These are phyloP conservation scores for Fusarium lyarnte DNA, from an alignment of 2,329 filamentous ascomycete species.

Conservation along the genomic window DNA sequence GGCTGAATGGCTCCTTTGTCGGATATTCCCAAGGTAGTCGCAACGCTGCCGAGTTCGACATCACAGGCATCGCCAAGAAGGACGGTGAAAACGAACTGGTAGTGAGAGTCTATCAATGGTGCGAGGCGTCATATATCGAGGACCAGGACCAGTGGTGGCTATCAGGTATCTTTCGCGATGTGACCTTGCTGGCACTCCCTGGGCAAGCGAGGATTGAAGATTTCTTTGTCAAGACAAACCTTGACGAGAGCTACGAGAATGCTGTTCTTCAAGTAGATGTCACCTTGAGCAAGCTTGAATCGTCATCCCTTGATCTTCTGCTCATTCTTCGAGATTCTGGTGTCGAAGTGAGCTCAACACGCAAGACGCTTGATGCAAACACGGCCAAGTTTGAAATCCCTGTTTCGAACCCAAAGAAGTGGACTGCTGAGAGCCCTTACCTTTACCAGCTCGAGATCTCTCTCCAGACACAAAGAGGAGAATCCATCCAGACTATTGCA, in stretches of 20 bases:
- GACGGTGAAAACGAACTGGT: background rate
- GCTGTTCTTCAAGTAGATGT: background rate
- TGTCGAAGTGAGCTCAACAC: background rate
- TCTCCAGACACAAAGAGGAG: rapidly evolving
- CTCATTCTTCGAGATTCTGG: background rate
- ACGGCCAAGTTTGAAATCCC: background rate
- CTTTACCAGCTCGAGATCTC: conserved; percentile 1
- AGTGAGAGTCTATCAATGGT: conserved; percentile 12
- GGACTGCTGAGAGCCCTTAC: conserved; percentile 1
- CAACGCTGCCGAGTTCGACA: conserved; percentile 1
- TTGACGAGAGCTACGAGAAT: background rate
- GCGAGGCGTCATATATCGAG: conserved; percentile 3
- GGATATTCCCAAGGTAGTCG: conserved; percentile 16
- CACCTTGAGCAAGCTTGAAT: rapidly evolving
- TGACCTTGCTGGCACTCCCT: background rate
- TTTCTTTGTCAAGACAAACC: conserved; percentile 1
- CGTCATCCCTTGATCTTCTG: rapidly evolving
- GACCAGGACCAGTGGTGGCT: conserved; percentile 25
- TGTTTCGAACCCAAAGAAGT: background rate
- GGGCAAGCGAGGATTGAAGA: background rate
- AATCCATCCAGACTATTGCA: background rate
- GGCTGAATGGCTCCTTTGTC: conserved; percentile 1
- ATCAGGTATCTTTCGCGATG: conserved; percentile 16
- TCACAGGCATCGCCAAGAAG: background rate
- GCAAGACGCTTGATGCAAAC: rapidly evolving